Conservation (phyloP, 805 yeast species). For the Scheffersomyces coipomensis region DNA sequence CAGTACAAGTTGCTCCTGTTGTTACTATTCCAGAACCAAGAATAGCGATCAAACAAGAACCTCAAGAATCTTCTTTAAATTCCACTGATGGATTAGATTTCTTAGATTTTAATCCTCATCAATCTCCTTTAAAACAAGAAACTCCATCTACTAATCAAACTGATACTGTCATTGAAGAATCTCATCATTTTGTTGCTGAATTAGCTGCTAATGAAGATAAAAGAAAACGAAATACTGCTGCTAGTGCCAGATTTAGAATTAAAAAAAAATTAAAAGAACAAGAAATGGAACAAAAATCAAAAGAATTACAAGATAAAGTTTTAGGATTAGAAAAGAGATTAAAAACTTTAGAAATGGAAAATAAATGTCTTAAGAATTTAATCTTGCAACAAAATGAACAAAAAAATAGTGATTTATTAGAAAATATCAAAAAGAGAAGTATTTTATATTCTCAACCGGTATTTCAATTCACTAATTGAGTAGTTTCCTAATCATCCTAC, state of each 20-base stretch:
- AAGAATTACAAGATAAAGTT: constrained; percentile 70
- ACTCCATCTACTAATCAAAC: not conserved
- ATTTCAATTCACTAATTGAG: constrained; percentile 30
- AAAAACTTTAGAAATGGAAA: constrained; percentile 90
- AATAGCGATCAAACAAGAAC: constrained; percentile 2
- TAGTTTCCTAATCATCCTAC: no score
- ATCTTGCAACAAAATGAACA: constrained; percentile 77
- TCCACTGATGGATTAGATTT: not conserved
- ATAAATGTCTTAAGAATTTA: constrained; percentile 75
- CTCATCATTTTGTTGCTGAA: not conserved
- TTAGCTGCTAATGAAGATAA: constrained; percentile 58
- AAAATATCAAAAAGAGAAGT: constrained; percentile 49
- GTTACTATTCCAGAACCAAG: not conserved
- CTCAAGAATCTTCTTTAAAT: not conserved
- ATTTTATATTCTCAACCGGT: constrained; percentile 27
- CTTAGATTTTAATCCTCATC: not conserved
- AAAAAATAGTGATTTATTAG: constrained; percentile 52
- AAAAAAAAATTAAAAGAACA: constrained; percentile 91
- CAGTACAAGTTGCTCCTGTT: not conserved
- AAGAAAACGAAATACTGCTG: constrained; percentile 87
- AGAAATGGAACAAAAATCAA: constrained; percentile 77
- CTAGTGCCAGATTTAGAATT: constrained; percentile 89
- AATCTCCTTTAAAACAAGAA: not conserved
- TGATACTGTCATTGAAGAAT: not conserved
- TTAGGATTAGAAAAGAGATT: constrained; percentile 67